Evolutionary conservation across 768 basidiomycete species (phyloP).

Genomic region (Multifurca ochricompacta): DNA sequence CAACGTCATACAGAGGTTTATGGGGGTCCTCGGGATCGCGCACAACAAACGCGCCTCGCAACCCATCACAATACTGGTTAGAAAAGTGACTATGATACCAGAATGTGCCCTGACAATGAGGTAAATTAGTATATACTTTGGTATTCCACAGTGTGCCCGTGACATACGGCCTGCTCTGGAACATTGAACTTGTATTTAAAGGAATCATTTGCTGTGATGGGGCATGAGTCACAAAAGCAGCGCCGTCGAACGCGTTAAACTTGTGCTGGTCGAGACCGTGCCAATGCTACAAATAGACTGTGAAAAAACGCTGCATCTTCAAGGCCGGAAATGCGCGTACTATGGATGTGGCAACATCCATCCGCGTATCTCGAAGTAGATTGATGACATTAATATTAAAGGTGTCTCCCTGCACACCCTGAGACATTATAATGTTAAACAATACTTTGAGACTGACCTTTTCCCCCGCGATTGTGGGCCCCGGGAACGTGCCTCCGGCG

Average conservation of each 20-base stretch:
- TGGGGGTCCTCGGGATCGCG: not conserved
- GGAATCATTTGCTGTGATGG: conserved; percentile 29
- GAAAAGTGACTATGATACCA: conserved; percentile 45
- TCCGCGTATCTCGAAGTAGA: not conserved
- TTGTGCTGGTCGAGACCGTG: conserved; percentile 40
- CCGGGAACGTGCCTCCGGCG: conserved; percentile 4
- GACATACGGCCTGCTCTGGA: conserved; percentile 23
- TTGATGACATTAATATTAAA: not conserved
- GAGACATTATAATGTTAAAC: not conserved
- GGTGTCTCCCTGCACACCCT: not conserved
- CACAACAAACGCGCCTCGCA: conserved; percentile 42
- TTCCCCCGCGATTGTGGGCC: not conserved
- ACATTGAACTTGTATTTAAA: conserved; percentile 33
- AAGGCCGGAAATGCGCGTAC: not conserved
- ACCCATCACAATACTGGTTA: conserved; percentile 49
- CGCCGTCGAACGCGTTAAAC: conserved; percentile 39
- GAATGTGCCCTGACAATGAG: conserved; percentile 29
- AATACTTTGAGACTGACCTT: not conserved
- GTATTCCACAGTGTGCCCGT: not conserved
- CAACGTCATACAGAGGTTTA: conserved; percentile 30
- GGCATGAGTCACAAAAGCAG: conserved; percentile 38
- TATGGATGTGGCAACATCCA: not conserved
- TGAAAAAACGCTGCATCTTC: not conserved
- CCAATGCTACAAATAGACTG: conserved; percentile 29
- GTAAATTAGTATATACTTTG: not conserved